phyloP scores from a whole-genome alignment of 2,329 filamentous ascomycete genomes.

The Sporothrix protearum region DNA sequence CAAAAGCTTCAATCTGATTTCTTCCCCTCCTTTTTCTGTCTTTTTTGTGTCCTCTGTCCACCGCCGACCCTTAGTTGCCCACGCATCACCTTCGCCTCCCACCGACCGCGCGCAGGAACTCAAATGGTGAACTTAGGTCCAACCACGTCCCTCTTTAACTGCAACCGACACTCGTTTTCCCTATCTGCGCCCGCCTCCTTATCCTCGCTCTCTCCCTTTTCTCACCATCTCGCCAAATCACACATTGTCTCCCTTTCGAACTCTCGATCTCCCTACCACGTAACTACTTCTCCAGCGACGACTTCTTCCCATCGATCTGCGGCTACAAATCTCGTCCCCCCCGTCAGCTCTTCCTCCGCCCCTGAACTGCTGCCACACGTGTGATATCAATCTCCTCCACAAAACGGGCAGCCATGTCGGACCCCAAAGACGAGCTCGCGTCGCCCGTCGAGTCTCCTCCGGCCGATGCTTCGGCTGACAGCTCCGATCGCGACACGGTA shows the following conservation, averaged over 20 bases:
- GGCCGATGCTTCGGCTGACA: conserved; percentile 15
- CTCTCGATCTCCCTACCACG: not conserved
- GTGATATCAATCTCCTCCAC: not conserved
- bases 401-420: conserved; percentile 23
- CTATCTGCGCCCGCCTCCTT: not conserved
- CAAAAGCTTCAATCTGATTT: conserved; percentile 15
- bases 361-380: not conserved
- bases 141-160: not conserved
- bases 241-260: not conserved
- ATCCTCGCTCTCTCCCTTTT: not conserved
- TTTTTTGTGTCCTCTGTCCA: not conserved
- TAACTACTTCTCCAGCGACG: not conserved
- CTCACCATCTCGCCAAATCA: not conserved
- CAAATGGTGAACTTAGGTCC: conserved; percentile 9
- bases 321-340: not conserved
- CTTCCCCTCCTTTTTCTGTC: not conserved
- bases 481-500: conserved; percentile 27
- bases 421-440: conserved; percentile 22
- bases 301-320: not conserved
- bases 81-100: not conserved
- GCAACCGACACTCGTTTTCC: not conserved
- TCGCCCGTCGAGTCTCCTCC: conserved; percentile 15
- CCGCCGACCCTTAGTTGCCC: not conserved
- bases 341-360: not conserved
- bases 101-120: conserved; percentile 6